Base-by-base conservation (phyloP, 768 basidiomycete species). In the Serpula lacrymans region DNA sequence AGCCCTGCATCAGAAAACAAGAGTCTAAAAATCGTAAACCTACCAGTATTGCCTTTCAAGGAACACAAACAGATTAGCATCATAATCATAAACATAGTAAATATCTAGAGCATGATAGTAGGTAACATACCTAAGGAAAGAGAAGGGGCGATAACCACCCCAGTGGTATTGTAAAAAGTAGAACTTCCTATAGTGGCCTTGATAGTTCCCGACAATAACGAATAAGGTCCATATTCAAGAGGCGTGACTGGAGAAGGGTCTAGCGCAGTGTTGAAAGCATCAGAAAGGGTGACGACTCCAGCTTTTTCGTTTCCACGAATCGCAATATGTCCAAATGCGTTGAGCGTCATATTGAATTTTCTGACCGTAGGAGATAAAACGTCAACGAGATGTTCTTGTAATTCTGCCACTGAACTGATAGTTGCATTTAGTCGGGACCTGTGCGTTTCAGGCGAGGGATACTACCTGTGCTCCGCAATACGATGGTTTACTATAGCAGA, bases 401-500 rank as follows among this genome's bases (percentile, higher is more conserved):
- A 13, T 27, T 53, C 52, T 7, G 25, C 37, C 7, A 51, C 43
- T 24, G 52, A 53, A 27, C 53, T 54, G 33, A 21, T 27, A 36
- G 28, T 3, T 17, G 28, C 4, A 21, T 50, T 69, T 57, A 1
- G 69, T 63, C 30, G 63, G 72, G 4, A 50, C 63, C 21, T 77
- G 59, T 8, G 62, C 58, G 29, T 44, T 48, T n/a, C 8, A 12
- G 35, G 8, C 6, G 13, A 42, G 31, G 17, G 27, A 13, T 11
- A 42, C 27, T 20, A 77, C 79, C 78, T 81, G 26, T 71, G 63
- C 12, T 74, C 74, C 3, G 79, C 72, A 32, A 88, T 79, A 21
- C 84, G 78, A 50, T 84, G 80, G 54, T 87, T 84, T 32, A 87
- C 74, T 14, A 87, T 57, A 4, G 77, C 78, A 55, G 67, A 77